phyloP scores from a whole-genome alignment of 2,329 filamentous ascomycete genomes.

The Pseudogymnoascus pannorum region DNA sequence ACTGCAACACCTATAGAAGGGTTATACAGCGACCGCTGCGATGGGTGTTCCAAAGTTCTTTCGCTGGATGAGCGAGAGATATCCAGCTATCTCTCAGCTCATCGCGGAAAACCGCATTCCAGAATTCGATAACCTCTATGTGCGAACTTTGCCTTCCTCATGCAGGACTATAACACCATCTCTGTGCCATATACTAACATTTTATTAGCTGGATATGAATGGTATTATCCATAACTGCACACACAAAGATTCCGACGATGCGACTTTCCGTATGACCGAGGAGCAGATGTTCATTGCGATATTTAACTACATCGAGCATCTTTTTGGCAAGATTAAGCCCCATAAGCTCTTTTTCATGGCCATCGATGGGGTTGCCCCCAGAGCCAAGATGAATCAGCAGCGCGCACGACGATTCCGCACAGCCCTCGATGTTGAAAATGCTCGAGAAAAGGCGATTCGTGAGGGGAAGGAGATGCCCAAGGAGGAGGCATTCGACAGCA shows the following conservation, averaged over 20 bases:
- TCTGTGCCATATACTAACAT: background rate
- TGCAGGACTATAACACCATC: background rate
- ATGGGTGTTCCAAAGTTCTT: constrained; percentile 48
- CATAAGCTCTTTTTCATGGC: constrained; percentile 99
- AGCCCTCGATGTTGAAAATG: constrained; percentile 80
- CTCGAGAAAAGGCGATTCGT: constrained; percentile 82
- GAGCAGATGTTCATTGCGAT: constrained; percentile 99
- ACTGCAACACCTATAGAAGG: constrained; percentile 3
- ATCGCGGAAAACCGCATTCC: constrained; percentile 98
- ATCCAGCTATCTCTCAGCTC: constrained; percentile 95
- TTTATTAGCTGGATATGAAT: constrained; percentile 73
- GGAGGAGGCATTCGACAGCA: constrained; percentile 95
- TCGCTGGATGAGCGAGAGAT: constrained; percentile 96
- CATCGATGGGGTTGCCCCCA: constrained; percentile 92
- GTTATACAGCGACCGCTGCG: constrained; percentile 3
- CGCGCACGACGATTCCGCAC: constrained; percentile 91
- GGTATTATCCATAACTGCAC: constrained; percentile 99
- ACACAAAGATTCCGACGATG: constrained; percentile 89
- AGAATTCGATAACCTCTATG: constrained; percentile 96
- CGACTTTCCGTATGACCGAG: constrained; percentile 86
- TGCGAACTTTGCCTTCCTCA: constrained; percentile 33
- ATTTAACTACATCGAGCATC: constrained; percentile 98
- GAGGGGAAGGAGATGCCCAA: constrained; percentile 91
- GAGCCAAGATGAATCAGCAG: constrained; percentile 99
- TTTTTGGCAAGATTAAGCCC: constrained; percentile 98